These are phyloP conservation scores for Xenoacremonium recifei DNA, from an alignment of 2,329 filamentous ascomycete species.

Conservation along the genomic window DNA sequence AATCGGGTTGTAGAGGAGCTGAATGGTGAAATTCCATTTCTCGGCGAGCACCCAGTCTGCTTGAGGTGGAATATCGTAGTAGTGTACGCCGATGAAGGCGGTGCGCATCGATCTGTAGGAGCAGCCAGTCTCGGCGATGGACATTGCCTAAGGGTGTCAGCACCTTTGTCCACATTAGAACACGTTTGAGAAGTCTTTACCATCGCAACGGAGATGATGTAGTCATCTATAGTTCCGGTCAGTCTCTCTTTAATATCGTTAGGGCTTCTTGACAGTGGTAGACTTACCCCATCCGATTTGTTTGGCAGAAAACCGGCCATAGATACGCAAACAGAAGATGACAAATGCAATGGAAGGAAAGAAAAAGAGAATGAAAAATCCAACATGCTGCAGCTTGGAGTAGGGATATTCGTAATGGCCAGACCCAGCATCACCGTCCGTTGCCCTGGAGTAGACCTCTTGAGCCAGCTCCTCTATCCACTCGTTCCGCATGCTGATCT, in stretches of 20 bases:
- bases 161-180: not conserved
- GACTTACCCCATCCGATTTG: slow-evolving; percentile 15
- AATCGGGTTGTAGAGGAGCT: slow-evolving; percentile 44
- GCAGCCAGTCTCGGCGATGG: slow-evolving; percentile 13
- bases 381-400: slow-evolving; percentile 14
- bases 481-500: slow-evolving; percentile 13
- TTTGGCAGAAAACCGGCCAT: slow-evolving; percentile 13
- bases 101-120: slow-evolving; percentile 16
- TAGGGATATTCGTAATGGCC: slow-evolving; percentile 11
- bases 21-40: slow-evolving; percentile 36
- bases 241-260: too few relatives aligned
- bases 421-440: slow-evolving; percentile 1
- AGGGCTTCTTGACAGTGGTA: too few relatives aligned
- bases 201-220: slow-evolving; percentile 15
- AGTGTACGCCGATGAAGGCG: slow-evolving; percentile 23
- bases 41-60: slow-evolving; percentile 19
- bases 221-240: slow-evolving; percentile 12
- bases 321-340: slow-evolving; percentile 11
- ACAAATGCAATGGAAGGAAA: slow-evolving; percentile 13
- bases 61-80: slow-evolving; percentile 30
- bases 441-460: slow-evolving; percentile 7
- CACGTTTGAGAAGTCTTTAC: not conserved
- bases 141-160: slow-evolving; percentile 7
- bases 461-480: slow-evolving; percentile 4
- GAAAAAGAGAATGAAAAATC: slow-evolving; percentile 17